A percentile compares a stretch with the other conserved stretches of the same genome.
Conservation (phyloP, 148 eudicot genomes). For the Chenopodium suecicum region DNA sequence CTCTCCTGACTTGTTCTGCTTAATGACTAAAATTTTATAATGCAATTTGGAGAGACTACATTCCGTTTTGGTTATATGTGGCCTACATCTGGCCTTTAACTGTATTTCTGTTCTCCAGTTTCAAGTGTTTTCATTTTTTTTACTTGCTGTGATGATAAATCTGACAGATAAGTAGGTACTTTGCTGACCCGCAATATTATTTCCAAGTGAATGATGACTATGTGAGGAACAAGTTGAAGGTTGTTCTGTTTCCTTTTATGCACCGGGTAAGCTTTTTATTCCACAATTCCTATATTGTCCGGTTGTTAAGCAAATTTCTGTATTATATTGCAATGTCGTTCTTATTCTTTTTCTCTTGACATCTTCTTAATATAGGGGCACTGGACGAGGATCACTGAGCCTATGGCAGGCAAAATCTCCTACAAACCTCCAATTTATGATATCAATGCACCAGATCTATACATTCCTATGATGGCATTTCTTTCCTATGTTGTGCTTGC, state of each 20-base stretch:
- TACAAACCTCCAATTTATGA: slow-evolving; percentile 93
- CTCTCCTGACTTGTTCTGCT: neutral
- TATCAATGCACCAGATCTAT: slow-evolving; percentile 92
- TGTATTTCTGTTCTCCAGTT: neutral
- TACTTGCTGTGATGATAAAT: slow-evolving; percentile 4
- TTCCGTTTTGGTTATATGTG: neutral
- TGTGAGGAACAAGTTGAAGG: slow-evolving; percentile 93
- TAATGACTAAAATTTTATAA: neutral
- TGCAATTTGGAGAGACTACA: neutral
- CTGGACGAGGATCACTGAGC: slow-evolving; percentile 98
- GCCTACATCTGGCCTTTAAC: neutral
- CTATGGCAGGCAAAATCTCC: slow-evolving; percentile 93
- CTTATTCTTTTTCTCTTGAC: neutral
- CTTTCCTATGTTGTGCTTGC: slow-evolving; percentile 88
- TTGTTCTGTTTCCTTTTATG: slow-evolving; percentile 84
- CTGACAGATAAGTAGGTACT: slow-evolving; percentile 76
- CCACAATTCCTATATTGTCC: slow-evolving; percentile 3
- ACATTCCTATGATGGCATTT: slow-evolving; percentile 93
- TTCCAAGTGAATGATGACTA: slow-evolving; percentile 97
- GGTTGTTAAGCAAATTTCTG: neutral
- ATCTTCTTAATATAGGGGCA: slow-evolving; percentile 50
- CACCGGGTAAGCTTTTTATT: slow-evolving; percentile 68
- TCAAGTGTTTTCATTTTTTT: neutral
- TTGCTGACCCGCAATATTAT: slow-evolving; percentile 94
- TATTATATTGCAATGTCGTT: neutral